These are phyloP conservation scores for Apiotrichum montevideense DNA, from an alignment of 1,284 basidiomycete species.

Conservation along the genomic window DNA sequence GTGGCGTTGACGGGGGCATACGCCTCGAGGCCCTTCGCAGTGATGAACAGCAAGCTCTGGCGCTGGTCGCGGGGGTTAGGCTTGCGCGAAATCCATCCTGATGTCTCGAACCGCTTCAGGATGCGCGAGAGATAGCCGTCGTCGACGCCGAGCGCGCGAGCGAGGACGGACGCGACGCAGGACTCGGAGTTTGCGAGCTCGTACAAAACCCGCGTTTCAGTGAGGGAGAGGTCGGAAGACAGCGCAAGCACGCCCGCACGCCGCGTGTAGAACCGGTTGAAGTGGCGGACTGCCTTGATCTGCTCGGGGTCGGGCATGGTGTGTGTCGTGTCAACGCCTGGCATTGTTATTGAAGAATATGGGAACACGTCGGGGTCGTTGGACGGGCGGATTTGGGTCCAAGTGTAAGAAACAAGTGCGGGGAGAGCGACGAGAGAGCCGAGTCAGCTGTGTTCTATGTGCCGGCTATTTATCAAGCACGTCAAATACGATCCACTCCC, in stretches of 20 bases:
- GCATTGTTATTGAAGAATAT: too few relatives aligned
- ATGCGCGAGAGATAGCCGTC: conserved; percentile 15
- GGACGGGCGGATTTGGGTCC: too few relatives aligned
- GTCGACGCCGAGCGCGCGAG: conserved; percentile 9
- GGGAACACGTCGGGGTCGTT: too few relatives aligned
- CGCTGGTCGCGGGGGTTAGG: conserved; percentile 8
- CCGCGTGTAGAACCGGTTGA: conserved; percentile 20
- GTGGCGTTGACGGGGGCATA: conserved; percentile 4
- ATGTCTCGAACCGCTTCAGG: conserved; percentile 13
- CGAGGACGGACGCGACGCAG: conserved; percentile 7
- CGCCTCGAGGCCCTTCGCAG: not conserved
- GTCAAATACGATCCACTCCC: too few relatives aligned
- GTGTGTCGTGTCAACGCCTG: too few relatives aligned
- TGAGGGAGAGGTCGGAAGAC: conserved; percentile 7
- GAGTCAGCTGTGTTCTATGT: too few relatives aligned
- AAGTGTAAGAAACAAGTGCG: too few relatives aligned
- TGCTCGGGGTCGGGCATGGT: not conserved
- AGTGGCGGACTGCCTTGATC: conserved; percentile 12
- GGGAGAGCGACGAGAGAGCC: too few relatives aligned
- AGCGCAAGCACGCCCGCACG: conserved; percentile 10
- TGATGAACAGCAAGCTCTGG: conserved; percentile 8
- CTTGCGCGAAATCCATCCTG: conserved; percentile 5
- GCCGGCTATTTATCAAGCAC: too few relatives aligned
- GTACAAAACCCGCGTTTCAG: conserved; percentile 14
- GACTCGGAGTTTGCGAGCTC: conserved; percentile 7